Conservation (phyloP, 1,139 yeast genomes). For the Debaryomyces nepalensis region DNA sequence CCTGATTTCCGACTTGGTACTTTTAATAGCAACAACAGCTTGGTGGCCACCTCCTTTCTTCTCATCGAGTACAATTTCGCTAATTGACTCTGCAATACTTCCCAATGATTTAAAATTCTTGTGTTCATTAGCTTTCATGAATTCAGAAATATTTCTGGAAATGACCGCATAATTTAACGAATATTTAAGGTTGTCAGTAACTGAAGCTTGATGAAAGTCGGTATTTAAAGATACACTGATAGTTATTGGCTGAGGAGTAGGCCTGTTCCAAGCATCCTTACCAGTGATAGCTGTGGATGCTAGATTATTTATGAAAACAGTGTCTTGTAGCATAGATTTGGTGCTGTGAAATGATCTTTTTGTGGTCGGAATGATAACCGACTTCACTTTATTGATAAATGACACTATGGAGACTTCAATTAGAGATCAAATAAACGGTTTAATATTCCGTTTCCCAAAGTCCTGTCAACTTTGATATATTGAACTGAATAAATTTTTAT, state of each 20-base stretch:
- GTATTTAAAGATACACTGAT: constrained; percentile 66
- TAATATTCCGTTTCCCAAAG: neutral
- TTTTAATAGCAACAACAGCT: constrained; percentile 49
- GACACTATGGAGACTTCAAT: constrained; percentile 17
- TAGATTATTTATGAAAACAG: constrained; percentile 61
- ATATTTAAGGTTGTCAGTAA: constrained; percentile 75
- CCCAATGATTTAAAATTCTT: constrained; percentile 56
- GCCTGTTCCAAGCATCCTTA: constrained; percentile 75
- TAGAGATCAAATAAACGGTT: neutral
- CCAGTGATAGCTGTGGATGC: constrained; percentile 71
- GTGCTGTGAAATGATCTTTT: constrained; percentile 21
- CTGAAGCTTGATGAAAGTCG: constrained; percentile 70
- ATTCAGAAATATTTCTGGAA: constrained; percentile 62
- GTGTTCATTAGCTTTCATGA: constrained; percentile 49
- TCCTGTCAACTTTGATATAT: no score
- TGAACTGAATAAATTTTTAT: neutral
- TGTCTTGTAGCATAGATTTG: constrained; percentile 43
- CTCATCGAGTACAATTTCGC: constrained; percentile 52
- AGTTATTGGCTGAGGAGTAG: constrained; percentile 69
- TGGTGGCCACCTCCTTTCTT: constrained; percentile 56
- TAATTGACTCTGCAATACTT: constrained; percentile 60
- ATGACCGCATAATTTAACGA: constrained; percentile 89
- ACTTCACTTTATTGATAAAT: constrained; percentile 15
- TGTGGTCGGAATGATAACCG: constrained; percentile 26
- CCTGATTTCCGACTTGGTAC: constrained; percentile 59